Evolutionary conservation across 2,329 filamentous ascomycete genomes (phyloP).

Genomic region (Fusarium nematophilum): DNA sequence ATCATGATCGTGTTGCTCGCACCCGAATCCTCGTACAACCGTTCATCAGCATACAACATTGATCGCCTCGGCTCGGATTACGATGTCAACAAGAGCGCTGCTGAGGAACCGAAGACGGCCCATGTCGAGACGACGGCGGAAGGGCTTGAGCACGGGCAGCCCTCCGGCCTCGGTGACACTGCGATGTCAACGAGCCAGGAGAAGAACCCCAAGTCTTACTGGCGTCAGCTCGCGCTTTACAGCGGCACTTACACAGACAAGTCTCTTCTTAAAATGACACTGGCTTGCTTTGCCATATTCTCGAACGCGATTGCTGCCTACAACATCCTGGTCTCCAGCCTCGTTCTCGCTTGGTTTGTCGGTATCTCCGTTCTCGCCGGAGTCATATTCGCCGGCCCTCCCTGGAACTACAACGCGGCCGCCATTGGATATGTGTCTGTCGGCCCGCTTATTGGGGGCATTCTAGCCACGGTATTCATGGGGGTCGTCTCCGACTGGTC

Average conservation of each 20-base stretch:
- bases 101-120: too few species aligned
- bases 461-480: conserved; percentile 2
- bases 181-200: too few species aligned
- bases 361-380: conserved; percentile 17
- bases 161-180: too few species aligned
- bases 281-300: conserved; percentile 11
- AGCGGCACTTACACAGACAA: conserved; percentile 9
- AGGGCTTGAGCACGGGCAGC: too few species aligned
- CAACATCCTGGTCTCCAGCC: conserved; percentile 9
- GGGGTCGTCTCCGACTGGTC: conserved; percentile 1
- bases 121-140: too few species aligned
- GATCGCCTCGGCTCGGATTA: neutral
- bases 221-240: conserved; percentile 5
- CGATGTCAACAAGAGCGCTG: neutral
- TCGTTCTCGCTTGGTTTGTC: conserved; percentile 16
- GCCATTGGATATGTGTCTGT: conserved; percentile 15
- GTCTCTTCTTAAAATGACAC: conserved; percentile 2
- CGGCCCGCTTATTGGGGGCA: conserved; percentile 13
- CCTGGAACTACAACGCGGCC: conserved; percentile 11
- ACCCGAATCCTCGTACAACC: conserved; percentile 11
- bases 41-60: neutral
- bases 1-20: conserved; percentile 14
- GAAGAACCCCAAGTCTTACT: conserved; percentile 5
- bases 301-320: conserved; percentile 12
- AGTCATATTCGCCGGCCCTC: conserved; percentile 19